Conservation (phyloP, 2,329 filamentous ascomycete species). For the Clonostachys byssicola region DNA sequence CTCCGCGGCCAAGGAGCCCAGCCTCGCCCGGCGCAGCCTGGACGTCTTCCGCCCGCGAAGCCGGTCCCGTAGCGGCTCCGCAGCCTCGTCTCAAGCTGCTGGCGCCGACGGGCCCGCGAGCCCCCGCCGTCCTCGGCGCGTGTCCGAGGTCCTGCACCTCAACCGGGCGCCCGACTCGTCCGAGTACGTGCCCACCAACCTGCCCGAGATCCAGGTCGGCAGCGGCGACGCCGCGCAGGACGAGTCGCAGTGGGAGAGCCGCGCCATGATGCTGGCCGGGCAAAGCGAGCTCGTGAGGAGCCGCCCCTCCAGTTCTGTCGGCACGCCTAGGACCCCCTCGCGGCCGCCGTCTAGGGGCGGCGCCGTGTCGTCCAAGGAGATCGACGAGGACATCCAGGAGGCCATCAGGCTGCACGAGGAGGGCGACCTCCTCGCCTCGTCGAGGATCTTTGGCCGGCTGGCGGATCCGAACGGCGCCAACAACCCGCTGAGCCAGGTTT, state of each 20-base stretch:
- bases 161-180: conserved; percentile 56
- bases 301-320: conserved; percentile 25
- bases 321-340: conserved; percentile 3
- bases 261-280: conserved; percentile 82
- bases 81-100: conserved; percentile 22
- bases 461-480: conserved; percentile 82
- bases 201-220: conserved; percentile 65
- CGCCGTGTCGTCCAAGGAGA: conserved; percentile 42
- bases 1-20: conserved; percentile 15
- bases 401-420: conserved; percentile 91
- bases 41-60: conserved; percentile 36
- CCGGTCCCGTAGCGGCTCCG: conserved; percentile 43
- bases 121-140: conserved; percentile 22
- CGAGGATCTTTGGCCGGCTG: conserved; percentile 77
- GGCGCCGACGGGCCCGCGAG: conserved; percentile 15
- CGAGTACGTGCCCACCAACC: conserved; percentile 70
- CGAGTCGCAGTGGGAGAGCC: conserved; percentile 85
- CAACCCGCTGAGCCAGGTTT: conserved; percentile 90
- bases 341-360: conserved; percentile 5
- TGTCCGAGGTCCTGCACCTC: conserved; percentile 71
- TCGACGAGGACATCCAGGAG: conserved; percentile 78
- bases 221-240: conserved; percentile 32
- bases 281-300: conserved; percentile 45
- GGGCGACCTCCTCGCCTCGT: conserved; percentile 74
- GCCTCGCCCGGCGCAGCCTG: conserved; percentile 25